Conservation (phyloP, 2,329 filamentous ascomycete genomes). For the Penicillium sp. region DNA sequence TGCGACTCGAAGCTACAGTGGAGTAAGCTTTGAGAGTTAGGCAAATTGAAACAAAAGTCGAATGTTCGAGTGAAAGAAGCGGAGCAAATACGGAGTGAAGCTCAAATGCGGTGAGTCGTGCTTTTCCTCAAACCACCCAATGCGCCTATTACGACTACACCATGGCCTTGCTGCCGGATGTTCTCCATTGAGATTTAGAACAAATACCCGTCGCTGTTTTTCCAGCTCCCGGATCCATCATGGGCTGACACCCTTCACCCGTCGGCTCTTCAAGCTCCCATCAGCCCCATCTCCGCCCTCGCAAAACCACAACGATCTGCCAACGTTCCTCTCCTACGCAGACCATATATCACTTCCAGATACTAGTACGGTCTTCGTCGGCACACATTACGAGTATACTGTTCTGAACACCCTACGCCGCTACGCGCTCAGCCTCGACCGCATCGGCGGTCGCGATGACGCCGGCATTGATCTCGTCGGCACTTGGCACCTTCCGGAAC, state of each 20-base stretch:
- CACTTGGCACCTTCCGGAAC: slow-evolving; percentile 45
- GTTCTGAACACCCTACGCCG: slow-evolving; percentile 41
- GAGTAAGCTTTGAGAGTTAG: not conserved
- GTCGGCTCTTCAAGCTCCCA: slow-evolving; percentile 39
- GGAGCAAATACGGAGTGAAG: slow-evolving; percentile 26
- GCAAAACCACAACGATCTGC: slow-evolving; percentile 38
- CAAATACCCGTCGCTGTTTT: slow-evolving; percentile 10
- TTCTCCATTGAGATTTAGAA: not conserved
- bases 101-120: slow-evolving; percentile 24
- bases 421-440: slow-evolving; percentile 42
- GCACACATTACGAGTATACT: slow-evolving; percentile 50
- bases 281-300: slow-evolving; percentile 35
- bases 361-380: slow-evolving; percentile 43
- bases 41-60: not conserved
- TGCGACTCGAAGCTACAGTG: not conserved
- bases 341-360: slow-evolving; percentile 36
- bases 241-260: slow-evolving; percentile 31
- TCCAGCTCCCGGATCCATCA: slow-evolving; percentile 10
- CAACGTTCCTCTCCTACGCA: slow-evolving; percentile 45
- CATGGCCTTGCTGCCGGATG: slow-evolving; percentile 15
- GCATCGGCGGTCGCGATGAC: slow-evolving; percentile 48
- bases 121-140: slow-evolving; percentile 16
- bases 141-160: slow-evolving; percentile 18
- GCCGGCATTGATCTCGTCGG: slow-evolving; percentile 49
- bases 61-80: slow-evolving; percentile 6